Evolutionary conservation across 306 rosid genomes (phyloP), one percentile per base, ranked within the genome.

Genomic region (Cucurbita maxima): DNA sequence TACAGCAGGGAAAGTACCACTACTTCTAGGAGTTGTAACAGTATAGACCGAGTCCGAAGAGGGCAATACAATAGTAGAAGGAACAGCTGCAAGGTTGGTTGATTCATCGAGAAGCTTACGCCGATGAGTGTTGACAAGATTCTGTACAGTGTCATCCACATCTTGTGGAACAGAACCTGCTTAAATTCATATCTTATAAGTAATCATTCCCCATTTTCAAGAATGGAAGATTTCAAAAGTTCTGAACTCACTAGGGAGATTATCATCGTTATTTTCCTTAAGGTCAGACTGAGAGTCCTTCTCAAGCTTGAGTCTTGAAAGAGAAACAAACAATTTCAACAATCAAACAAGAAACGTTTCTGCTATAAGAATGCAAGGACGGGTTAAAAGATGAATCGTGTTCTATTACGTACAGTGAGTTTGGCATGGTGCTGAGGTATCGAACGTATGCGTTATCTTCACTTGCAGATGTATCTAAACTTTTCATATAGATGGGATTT

Each of bases 101-200:
- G 86, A 79, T 71, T 87, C 83, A 15, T 76, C 96, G 20, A 88
- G 91, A 77, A 95, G 84, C 79, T 71, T 86, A 53, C 97, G 97
- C 41, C 88, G 91, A 16, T 80, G 77, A 53, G 75, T 76, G 71
- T 58, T 73, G 20, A 64, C 58, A 51, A 76, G 69, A 45, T 71
- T 71, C 43, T 76, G 77, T 43, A 19, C 64, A 72, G 63, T 75
- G 22, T 78, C 79, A 18, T 61, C 37, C 58, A 41, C 69, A 53
- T 76, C 78, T 36, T 84, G 61, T 72, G 73, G 81, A 58, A 79
- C 70, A 60, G 77, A 76, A 85, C 81, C 96, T 87, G 81, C 72
- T 78, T 48, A 19, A 58, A 73, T 69, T 48, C n/a, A 69, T 45
- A 69, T 47, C 56, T 69, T 68, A 20, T 15, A 50, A 45, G 18